Evolutionary conservation across 1,284 basidiomycete species (phyloP).

Genomic region (Tilletia horrida): DNA sequence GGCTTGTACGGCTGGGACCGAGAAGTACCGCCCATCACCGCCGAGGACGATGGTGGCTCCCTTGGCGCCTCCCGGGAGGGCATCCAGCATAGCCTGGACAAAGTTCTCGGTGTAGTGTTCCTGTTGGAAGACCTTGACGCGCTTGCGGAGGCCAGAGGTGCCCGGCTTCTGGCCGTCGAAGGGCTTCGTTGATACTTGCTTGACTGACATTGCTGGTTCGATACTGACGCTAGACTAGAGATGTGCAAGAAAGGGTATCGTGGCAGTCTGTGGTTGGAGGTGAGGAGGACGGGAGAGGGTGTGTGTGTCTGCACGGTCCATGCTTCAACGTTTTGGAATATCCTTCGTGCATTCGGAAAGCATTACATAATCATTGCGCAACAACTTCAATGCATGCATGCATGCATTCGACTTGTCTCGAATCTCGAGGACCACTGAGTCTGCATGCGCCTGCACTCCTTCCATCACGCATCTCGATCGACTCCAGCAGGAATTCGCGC

Average conservation of each 20-base stretch:
- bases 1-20: slow-evolving; percentile 80
- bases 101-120: slow-evolving; percentile 99
- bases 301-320: not conserved
- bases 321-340: too few relatives aligned
- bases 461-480: not conserved
- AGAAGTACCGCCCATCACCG: slow-evolving; percentile 93
- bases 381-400: not conserved
- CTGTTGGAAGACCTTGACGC: slow-evolving; percentile 55
- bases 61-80: slow-evolving; percentile 71
- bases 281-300: not conserved
- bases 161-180: slow-evolving; percentile 55
- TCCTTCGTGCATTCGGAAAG: too few relatives aligned
- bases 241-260: not conserved
- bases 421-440: too few relatives aligned
- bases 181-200: slow-evolving; percentile 46
- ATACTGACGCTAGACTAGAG: too few relatives aligned
- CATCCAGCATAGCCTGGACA: slow-evolving; percentile 86
- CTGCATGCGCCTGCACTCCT: too few relatives aligned
- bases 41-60: slow-evolving; percentile 85
- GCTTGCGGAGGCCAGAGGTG: slow-evolving; percentile 52
- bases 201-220: slow-evolving; percentile 36
- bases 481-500: too few relatives aligned
- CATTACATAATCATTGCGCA: too few relatives aligned
- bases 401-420: too few relatives aligned
- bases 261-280: too few relatives aligned